Percentiles rank a stretch among this genome's conserved stretches.
Conservation (phyloP, 2,329 filamentous ascomycete species). For the Domatiomyces globalis region DNA sequence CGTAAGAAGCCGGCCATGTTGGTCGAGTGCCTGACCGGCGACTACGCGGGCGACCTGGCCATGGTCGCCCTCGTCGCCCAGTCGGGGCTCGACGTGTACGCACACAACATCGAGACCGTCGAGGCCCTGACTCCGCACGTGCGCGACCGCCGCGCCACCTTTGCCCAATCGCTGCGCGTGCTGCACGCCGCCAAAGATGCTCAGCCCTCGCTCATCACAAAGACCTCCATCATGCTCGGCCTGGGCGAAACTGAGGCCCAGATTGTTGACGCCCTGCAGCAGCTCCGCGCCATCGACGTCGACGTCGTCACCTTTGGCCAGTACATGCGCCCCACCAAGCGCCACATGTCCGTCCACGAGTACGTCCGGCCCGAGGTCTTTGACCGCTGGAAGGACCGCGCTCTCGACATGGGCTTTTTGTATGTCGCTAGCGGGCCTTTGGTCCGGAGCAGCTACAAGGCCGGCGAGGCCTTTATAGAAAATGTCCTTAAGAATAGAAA, state of each 20-base stretch:
- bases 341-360: conserved; percentile 91
- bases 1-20: conserved; percentile 43
- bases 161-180: conserved; percentile 70
- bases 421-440: conserved; percentile 91
- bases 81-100: conserved; percentile 88
- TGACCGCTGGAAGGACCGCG: conserved; percentile 78
- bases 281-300: conserved; percentile 65
- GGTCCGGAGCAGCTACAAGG: conserved; percentile 92
- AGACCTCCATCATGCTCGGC: conserved; percentile 95
- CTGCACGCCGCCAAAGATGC: conserved; percentile 68
- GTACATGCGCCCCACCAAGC: conserved; percentile 98
- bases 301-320: conserved; percentile 99
- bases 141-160: conserved; percentile 76
- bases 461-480: conserved; percentile 95
- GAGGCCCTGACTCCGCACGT: conserved; percentile 83
- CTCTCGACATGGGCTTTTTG: conserved; percentile 87
- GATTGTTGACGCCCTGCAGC: conserved; percentile 62
- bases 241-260: conserved; percentile 84
- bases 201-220: conserved; percentile 73
- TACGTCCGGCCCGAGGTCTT: conserved; percentile 88
- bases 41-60: conserved; percentile 71
- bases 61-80: conserved; percentile 74
- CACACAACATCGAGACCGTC: conserved; percentile 92
- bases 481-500: conserved; percentile 79
- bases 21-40: conserved; percentile 48